Evolutionary conservation across 306 rosid genomes (phyloP), one percentile per base, ranked within the genome.

Genomic region (Prunus padus): DNA sequence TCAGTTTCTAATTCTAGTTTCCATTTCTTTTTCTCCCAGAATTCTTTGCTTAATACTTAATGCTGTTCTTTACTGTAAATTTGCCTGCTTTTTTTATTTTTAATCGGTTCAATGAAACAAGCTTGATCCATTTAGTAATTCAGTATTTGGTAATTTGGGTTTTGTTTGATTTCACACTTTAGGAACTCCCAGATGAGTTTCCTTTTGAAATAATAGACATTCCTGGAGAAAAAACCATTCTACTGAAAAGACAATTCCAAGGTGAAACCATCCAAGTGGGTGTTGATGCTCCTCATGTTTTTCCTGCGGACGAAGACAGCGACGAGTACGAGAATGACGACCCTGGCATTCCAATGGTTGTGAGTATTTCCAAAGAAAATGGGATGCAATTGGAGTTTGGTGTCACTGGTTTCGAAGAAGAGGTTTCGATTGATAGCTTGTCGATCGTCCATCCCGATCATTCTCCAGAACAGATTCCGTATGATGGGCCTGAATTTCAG

Each of bases 401-500:
- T 4, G 77, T 95, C 77, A 89, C 96, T 37, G 97, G 91, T 71
- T 90, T 77, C 68, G 86, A 90, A 0, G 86, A 82, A 61, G 97
- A 92, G 84, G 69, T 92, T 83, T 33, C 83, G 45, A 88, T 95
- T 4, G 99, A 92, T 79, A 83, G 90, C 85, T 79, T 95, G 82
- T 87, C 90, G 4, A 42, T 95, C 67, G 89, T 79, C 84, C 80
- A 85, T 49, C 74, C 91, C 0, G 94, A 82, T 31, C 81, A 49
- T 40, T 79, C 87, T 44, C 90, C 86, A 20, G 96, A 90, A 4
- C 71, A 79, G 77, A 74, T 83, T 76, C 77, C 86, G 47, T 92
- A 95, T 2, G 99, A 95, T 84, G 99, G 99, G 42, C 99, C 99
- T 11, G 93, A 88, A 44, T 91, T 91, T 84, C 51, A 71, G 97